Evolutionary conservation across 1,139 yeast species (phyloP), one percentile per base, ranked within the genome.

Genomic region (Sugiyamaella pinicola): DNA sequence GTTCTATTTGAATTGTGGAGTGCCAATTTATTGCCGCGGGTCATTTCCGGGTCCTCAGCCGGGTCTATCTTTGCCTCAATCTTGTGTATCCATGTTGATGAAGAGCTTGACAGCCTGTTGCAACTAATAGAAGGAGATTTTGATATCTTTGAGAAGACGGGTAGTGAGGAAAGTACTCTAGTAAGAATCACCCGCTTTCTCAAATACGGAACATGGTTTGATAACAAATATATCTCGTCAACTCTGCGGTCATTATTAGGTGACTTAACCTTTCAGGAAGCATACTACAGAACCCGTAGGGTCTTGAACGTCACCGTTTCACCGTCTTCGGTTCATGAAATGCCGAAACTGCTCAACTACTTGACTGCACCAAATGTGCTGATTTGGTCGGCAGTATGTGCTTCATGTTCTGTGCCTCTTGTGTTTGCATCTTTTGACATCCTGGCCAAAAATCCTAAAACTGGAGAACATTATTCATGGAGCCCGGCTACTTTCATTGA

Each of bases 11-110:
- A 95, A 6, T 75, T 93, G 39, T 72, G 85, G 47, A 95, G 87
- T 61, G 79, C 81, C 45, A 83, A 85, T 51, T 74, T 91, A 33
- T 73, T 93, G 40, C 99, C 99, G 0, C 77, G 90, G 47, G 88
- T 93, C 47, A 82, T 93, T n/a, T 86, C 96, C 50, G 99, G 99
- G 0, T 86, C 96, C 9, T 88, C 96, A 12, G 96, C 98, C 0
- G 99, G 99, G 15, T 90, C 97, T 0, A 91, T 93, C 52, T 85
- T 95, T 54, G 98, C 99, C 10, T 82, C 96, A 53, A 82, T 91
- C 15, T 74, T 93, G 49, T 89, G 96, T 64, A 85, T 87, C 17
- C 89, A 87, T 64, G 81, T 84, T 12, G 85, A 84, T 60, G 87
- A 83, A 46, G 98, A 91, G 67, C 78, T 87, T 2, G 74, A 79